A percentile compares a stretch with the other conserved stretches of the same genome.
Evolutionary conservation across 805 yeast genomes (phyloP).

Genomic region (Starmerella tilneyi): DNA sequence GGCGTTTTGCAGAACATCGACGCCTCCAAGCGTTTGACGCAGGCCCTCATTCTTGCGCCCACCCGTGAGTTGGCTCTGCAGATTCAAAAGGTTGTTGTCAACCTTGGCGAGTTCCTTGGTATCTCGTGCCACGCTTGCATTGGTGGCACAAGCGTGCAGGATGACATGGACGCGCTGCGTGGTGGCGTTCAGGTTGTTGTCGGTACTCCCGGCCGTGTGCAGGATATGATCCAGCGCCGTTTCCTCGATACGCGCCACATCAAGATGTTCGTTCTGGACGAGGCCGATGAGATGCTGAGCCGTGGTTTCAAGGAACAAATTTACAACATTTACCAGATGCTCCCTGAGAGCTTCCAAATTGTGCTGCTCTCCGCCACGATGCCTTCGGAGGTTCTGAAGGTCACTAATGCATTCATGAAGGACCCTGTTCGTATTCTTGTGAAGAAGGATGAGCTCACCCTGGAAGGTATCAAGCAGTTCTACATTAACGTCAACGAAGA

Average conservation of each 20-base stretch:
- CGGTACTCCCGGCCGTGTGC: slow-evolving; percentile 98
- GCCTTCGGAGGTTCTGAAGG: slow-evolving; percentile 83
- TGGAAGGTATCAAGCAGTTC: slow-evolving; percentile 92
- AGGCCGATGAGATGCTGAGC: slow-evolving; percentile 93
- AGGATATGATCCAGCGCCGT: slow-evolving; percentile 89
- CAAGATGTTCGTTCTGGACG: slow-evolving; percentile 92
- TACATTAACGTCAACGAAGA: slow-evolving; percentile 84
- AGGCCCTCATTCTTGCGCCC: slow-evolving; percentile 91
- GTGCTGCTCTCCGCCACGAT: slow-evolving; percentile 91
- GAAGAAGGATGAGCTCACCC: slow-evolving; percentile 87
- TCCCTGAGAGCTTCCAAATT: slow-evolving; percentile 86
- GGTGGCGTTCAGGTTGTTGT: slow-evolving; percentile 87
- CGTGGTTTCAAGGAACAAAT: slow-evolving; percentile 94
- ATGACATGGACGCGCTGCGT: slow-evolving; percentile 74
- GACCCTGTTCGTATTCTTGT: slow-evolving; percentile 91
- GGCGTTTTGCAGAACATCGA: slow-evolving; percentile 53
- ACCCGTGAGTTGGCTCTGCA: slow-evolving; percentile 96
- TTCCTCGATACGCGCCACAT: slow-evolving; percentile 69
- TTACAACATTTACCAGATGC: slow-evolving; percentile 78
- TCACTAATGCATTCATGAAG: slow-evolving; percentile 86
- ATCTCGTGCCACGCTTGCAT: slow-evolving; percentile 91
- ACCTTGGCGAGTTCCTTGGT: slow-evolving; percentile 83
- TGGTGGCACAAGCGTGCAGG: slow-evolving; percentile 88
- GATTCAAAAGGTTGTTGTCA: slow-evolving; percentile 85
- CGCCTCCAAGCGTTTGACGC: slow-evolving; percentile 59